Evolutionary conservation across 2,329 filamentous ascomycete genomes (phyloP), one percentile per base, ranked within the genome.

Genomic region (Didymella lethalis): DNA sequence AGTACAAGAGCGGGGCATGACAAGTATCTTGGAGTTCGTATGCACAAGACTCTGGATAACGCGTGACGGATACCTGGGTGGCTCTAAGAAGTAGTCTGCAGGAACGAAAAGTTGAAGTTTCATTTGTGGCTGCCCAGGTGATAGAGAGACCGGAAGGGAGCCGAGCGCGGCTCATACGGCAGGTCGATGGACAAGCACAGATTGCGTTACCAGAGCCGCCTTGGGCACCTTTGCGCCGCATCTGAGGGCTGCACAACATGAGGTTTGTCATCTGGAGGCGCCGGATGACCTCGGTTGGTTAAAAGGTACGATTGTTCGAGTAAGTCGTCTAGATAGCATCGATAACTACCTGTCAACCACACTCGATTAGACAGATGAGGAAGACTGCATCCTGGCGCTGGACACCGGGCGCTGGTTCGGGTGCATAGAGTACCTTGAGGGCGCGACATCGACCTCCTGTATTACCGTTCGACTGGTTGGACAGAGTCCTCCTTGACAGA

Each of bases 1-100:
- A 41, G 49, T 40, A 58, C 56, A 54, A 46, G 40, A 48, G 56
- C 49, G 56, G 56, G 43, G 45, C 40, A 38, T 20, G 3, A 29
- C 49, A 45, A 53, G 36, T n/a, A 31, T 51, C 28, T 34, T 31
- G n/a, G n/a, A 12, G 14, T 25, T 23, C 20, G 18, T 29, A 25
- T 29, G 36, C 20, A 25, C 28, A 34, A 48, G 32, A 28, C 11
- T 12, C 7, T 44, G 44, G 36, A 12, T 4, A 18, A 16, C n/a
- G 29, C 23, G n/a, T 48, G 48, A 48, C 34, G 28, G 23, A 23
- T 44, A 20, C 43, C 11, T 48, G 49, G 55, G 29, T 54, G 26
- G 44, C 34, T 11, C 6, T 18, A 12, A 38, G 14, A 25, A 41
- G 44, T 43, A 32, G 4, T n/a, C 5, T 18, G 43, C 10, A 36